phyloP scores from a whole-genome alignment of 495 filamentous ascomycete species.

The Neurospora pannonica region DNA sequence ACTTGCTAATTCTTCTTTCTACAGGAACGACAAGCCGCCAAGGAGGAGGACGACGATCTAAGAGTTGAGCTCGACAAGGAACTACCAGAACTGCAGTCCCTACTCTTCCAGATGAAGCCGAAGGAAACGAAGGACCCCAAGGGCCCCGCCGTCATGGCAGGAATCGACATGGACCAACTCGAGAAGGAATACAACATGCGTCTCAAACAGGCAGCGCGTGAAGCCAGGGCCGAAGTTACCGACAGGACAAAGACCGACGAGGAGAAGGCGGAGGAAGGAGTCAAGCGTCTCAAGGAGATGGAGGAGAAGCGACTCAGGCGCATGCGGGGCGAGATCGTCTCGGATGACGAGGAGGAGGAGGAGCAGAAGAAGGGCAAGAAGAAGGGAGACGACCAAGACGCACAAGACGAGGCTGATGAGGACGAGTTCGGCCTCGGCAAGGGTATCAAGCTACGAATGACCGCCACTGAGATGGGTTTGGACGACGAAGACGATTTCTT shows the following conservation, averaged over 20 bases:
- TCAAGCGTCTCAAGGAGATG: slow-evolving; percentile 61
- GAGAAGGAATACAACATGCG: slow-evolving; percentile 80
- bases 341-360: slow-evolving; percentile 41
- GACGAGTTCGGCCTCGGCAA: slow-evolving; percentile 46
- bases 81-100: slow-evolving; percentile 65
- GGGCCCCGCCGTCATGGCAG: slow-evolving; percentile 47
- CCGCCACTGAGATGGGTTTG: slow-evolving; percentile 44
- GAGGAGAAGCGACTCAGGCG: slow-evolving; percentile 66
- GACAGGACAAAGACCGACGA: slow-evolving; percentile 87
- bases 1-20: not conserved
- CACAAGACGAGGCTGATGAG: slow-evolving; percentile 33
- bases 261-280: slow-evolving; percentile 68
- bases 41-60: slow-evolving; percentile 92
- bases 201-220: slow-evolving; percentile 69
- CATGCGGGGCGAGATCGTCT: slow-evolving; percentile 58
- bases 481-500: slow-evolving; percentile 92
- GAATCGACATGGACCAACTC: slow-evolving; percentile 49
- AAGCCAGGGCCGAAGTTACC: slow-evolving; percentile 72
- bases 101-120: slow-evolving; percentile 42
- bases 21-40: slow-evolving; percentile 63
- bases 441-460: slow-evolving; percentile 40
- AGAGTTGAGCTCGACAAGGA: slow-evolving; percentile 47
- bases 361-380: slow-evolving; percentile 38
- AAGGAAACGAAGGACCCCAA: slow-evolving; percentile 44
- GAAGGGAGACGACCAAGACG: slow-evolving; percentile 20